phyloP scores from a whole-genome alignment of 129 eudicot species.

The Dittrichia graveolens region DNA sequence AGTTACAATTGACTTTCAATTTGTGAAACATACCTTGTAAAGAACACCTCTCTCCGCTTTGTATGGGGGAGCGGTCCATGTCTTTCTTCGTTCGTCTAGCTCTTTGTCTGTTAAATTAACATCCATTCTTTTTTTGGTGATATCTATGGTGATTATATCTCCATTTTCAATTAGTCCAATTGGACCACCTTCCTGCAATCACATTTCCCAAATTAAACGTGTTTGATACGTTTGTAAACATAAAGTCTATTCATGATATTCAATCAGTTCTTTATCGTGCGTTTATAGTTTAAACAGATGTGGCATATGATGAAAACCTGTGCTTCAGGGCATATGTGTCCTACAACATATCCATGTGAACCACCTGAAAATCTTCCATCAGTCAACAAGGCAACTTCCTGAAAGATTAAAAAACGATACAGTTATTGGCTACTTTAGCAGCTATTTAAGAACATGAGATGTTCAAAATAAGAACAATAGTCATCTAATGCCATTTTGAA shows the following conservation, averaged over 20 bases:
- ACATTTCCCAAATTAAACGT: not conserved
- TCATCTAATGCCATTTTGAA: not conserved
- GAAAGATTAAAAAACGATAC: slow-evolving; percentile 26
- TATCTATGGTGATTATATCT: slow-evolving; percentile 78
- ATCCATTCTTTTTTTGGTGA: slow-evolving; percentile 74
- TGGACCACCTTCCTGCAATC: slow-evolving; percentile 92
- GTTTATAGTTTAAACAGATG: too few species aligned
- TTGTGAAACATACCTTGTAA: slow-evolving; percentile 61
- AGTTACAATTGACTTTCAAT: not conserved
- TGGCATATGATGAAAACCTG: slow-evolving; percentile 50
- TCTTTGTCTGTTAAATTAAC: slow-evolving; percentile 68
- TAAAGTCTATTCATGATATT: too few species aligned
- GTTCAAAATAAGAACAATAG: not conserved
- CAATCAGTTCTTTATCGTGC: not conserved
- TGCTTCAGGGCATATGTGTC: slow-evolving; percentile 98
- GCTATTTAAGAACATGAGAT: not conserved
- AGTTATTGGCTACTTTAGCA: not conserved
- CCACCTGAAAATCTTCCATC: slow-evolving; percentile 98
- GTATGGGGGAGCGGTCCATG: slow-evolving; percentile 73
- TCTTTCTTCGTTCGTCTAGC: slow-evolving; percentile 72
- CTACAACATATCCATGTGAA: slow-evolving; percentile 96
- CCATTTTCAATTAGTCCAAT: slow-evolving; percentile 83
- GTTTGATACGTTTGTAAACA: too few species aligned
- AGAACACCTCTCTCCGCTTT: slow-evolving; percentile 89
- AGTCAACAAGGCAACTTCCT: slow-evolving; percentile 86